A percentile compares a stretch with the other conserved stretches of the same genome.
These are phyloP conservation scores for Candida ulmi DNA, from an alignment of 805 yeast genomes.

Conservation along the genomic window DNA sequence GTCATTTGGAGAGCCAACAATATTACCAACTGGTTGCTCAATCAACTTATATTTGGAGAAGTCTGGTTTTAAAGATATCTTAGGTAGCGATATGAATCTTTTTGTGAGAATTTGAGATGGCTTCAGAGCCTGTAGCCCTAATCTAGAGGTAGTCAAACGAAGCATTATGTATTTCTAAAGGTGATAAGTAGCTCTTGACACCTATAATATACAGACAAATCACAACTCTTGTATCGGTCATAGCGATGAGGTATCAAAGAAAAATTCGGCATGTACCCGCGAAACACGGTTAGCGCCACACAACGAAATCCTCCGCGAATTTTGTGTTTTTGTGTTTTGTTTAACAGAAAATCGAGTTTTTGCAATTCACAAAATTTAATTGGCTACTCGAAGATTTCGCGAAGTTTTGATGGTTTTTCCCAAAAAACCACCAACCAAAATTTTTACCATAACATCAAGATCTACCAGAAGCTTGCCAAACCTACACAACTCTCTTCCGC, in stretches of 20 bases:
- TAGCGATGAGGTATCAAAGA: neutral
- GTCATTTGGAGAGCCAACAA: slow-evolving; percentile 69
- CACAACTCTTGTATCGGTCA: too few relatives aligned
- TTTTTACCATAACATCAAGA: neutral
- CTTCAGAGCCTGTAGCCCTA: too few relatives aligned
- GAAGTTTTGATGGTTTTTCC: neutral
- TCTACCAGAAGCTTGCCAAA: too few relatives aligned
- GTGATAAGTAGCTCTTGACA: too few relatives aligned
- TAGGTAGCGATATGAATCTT: neutral
- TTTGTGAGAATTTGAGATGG: neutral
- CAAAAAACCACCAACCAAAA: slow-evolving; percentile 1
- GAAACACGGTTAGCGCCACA: neutral
- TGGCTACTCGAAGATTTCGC: slow-evolving; percentile 8
- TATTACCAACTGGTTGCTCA: slow-evolving; percentile 69
- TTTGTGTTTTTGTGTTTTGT: too few relatives aligned
- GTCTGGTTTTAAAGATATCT: slow-evolving; percentile 20
- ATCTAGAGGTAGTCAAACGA: too few relatives aligned
- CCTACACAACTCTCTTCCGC: too few relatives aligned
- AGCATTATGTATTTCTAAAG: too few relatives aligned
- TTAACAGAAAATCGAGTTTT: slow-evolving; percentile 6
- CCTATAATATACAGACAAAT: too few relatives aligned
- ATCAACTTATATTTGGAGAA: slow-evolving; percentile 36
- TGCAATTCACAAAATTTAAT: slow-evolving; percentile 16
- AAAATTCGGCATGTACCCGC: neutral
- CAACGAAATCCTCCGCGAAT: neutral